Evolutionary conservation across 2,329 filamentous ascomycete genomes (phyloP), one percentile per base, ranked within the genome.

Genomic region (Penicillium sp.): DNA sequence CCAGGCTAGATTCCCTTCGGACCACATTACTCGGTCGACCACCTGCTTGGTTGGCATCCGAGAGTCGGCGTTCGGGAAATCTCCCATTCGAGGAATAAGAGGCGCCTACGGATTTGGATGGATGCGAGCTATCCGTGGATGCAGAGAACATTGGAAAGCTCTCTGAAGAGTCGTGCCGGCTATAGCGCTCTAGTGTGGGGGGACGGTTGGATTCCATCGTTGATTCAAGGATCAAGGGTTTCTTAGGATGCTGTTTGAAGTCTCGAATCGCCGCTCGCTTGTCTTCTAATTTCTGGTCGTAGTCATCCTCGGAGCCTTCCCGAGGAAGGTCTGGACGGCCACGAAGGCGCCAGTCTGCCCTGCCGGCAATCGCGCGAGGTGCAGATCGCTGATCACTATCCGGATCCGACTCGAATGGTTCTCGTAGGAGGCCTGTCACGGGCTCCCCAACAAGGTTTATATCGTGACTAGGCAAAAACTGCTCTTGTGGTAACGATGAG

Each of bases 91-190:
- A 70, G 12, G 69, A 71, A 38, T 80, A 78, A 0, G 82, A 83
- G 26, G 75, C 77, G 18, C 77, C 78, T 31, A 80, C 70, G 4
- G 81, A 85, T 49, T 76, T 76, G 6, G 74, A 76, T 47, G 71
- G 75, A 47, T 80, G 75, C 6, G 83, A 85, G 53, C 76, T 77
- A 55, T 81, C 81, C 1, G 81, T 80, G 9, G 83, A 83, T n/a
- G 81, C 80, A 36, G 82, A 84, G 57, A 86, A 84, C 79, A 85
- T 85, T 21, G 78, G 74, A 59, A 85, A 85, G 65, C 82, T 85
- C 56, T 85, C 83, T 6, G 79, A 76, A 23, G 82, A 85, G 59
- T 84, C 78, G 60, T 83, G 81, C 33, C 81, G 77, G 64, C 56
- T 78, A 61, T 72, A 72, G 58, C 63, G 59, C 48, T 69, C 58